These are phyloP conservation scores for Eremochloa ophiuroides DNA, from an alignment of 176 grass and related monocot genomes.

Conservation along the genomic window DNA sequence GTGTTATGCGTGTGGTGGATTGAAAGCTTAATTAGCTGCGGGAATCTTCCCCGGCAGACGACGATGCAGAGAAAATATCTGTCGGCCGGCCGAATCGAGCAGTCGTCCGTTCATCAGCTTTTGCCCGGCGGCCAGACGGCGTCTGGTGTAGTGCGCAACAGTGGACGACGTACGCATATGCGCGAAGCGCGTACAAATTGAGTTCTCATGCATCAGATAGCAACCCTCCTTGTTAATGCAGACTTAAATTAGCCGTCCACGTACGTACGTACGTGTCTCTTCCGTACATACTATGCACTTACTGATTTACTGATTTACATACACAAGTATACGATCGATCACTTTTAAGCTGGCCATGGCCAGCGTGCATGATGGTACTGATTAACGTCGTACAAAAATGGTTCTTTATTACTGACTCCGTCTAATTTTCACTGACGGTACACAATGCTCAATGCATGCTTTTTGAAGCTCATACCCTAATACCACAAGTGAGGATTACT, in stretches of 20 bases:
- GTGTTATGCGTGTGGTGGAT: not conserved
- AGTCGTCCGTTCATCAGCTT: not conserved
- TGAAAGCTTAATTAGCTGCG: not conserved
- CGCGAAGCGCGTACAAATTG: not conserved
- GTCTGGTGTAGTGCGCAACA: not conserved
- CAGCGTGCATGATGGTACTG: no score
- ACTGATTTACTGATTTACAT: no score
- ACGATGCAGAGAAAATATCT: not conserved
- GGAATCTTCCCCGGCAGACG: not conserved
- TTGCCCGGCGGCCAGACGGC: not conserved
- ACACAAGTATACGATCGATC: not conserved
- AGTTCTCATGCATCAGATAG: no score
- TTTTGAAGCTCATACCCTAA: no score
- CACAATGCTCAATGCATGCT: no score
- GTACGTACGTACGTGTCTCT: not conserved
- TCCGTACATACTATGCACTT: not conserved
- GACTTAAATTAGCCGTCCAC: not conserved
- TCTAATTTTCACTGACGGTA: no score
- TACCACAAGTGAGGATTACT: no score
- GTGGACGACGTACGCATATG: not conserved
- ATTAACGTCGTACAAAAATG: no score
- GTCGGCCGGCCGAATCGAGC: not conserved
- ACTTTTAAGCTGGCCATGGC: not conserved
- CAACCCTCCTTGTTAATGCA: not conserved
- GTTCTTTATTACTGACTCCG: no score